Evolutionary conservation across 2,329 filamentous ascomycete species (phyloP).

Genomic region (Epichloe coenophiala): DNA sequence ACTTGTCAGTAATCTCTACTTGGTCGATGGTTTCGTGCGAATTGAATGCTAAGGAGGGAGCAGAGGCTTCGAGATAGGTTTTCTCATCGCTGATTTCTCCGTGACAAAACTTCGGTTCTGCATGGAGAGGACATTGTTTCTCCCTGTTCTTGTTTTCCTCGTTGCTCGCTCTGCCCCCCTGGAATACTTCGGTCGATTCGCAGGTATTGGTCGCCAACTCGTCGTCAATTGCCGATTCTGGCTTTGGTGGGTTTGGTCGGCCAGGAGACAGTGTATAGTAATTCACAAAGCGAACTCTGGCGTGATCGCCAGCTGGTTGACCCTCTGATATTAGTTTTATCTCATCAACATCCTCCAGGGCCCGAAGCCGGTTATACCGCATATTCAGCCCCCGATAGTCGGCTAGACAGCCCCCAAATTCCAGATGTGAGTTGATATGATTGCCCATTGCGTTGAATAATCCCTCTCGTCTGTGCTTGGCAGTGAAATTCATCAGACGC

Average conservation of each 20-base stretch:
- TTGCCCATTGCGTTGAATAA: constrained; percentile 56
- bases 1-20: neutral
- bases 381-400: constrained; percentile 58
- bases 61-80: neutral
- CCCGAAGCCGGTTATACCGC: constrained; percentile 56
- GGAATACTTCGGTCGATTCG: neutral
- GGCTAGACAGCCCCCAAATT: constrained; percentile 70
- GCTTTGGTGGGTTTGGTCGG: constrained; percentile 35
- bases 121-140: too few relatives aligned
- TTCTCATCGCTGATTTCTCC: neutral
- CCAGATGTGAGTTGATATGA: constrained; percentile 66
- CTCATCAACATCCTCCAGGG: constrained; percentile 58
- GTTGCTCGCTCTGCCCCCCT: neutral
- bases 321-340: constrained; percentile 16
- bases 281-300: constrained; percentile 66
- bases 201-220: neutral
- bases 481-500: constrained; percentile 60
- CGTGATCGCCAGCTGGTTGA: constrained; percentile 15
- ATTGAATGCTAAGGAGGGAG: neutral
- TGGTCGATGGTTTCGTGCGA: neutral
- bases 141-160: neutral
- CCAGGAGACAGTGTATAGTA: constrained; percentile 85
- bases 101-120: neutral
- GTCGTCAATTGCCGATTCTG: neutral
- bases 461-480: constrained; percentile 62